phyloP scores from a whole-genome alignment of 1,139 yeast genomes.

The Maudiozyma humilis region DNA sequence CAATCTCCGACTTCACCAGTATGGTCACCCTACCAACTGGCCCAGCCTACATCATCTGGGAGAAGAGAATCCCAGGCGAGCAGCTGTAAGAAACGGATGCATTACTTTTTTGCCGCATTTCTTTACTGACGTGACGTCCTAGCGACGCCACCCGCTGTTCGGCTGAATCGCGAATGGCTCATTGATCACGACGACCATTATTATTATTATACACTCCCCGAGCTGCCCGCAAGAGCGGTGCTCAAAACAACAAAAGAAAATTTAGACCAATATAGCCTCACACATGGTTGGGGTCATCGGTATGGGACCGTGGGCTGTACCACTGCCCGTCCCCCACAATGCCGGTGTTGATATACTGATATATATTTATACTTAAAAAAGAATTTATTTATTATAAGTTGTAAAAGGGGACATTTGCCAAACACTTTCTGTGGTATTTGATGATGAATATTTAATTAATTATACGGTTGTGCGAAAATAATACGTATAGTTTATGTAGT shows the following conservation, averaged over 20 bases:
- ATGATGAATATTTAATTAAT: constrained; percentile 1
- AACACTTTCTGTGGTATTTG: neutral
- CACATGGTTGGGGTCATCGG: no score
- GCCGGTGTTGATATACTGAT: constrained; percentile 4
- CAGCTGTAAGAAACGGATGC: constrained; percentile 2
- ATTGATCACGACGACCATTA: no score
- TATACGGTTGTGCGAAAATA: neutral
- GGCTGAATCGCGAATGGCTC: no score
- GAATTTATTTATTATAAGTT: neutral
- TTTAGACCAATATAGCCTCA: no score
- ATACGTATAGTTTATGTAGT: no score
- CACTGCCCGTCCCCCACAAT: neutral
- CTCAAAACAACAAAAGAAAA: no score
- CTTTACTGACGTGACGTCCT: no score
- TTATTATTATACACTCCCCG: no score
- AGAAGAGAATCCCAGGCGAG: constrained; percentile 40
- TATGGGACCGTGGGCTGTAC: no score
- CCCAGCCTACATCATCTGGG: constrained; percentile 78
- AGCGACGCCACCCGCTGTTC: no score
- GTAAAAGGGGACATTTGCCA: neutral
- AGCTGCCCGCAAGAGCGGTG: no score
- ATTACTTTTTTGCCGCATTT: no score
- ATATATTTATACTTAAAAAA: neutral
- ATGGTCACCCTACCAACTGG: constrained; percentile 87
- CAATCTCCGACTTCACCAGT: constrained; percentile 75